These are phyloP conservation scores for Calonectria honghensis DNA, from an alignment of 2,329 filamentous ascomycete genomes.

Conservation along the genomic window DNA sequence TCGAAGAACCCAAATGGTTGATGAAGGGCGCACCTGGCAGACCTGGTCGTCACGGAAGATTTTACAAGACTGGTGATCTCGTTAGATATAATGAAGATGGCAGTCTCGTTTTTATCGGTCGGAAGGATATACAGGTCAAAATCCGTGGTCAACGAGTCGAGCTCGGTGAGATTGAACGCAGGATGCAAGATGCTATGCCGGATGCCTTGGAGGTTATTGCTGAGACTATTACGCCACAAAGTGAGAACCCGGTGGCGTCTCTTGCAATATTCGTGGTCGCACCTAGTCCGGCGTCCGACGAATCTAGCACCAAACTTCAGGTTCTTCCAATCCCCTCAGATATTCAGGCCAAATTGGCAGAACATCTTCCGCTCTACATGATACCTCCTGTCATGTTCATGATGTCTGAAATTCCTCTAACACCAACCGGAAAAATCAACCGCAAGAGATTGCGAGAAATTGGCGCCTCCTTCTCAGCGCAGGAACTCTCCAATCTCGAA, in stretches of 20 bases:
- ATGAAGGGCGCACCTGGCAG: background rate
- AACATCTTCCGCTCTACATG: constrained; percentile 47
- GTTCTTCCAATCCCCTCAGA: background rate
- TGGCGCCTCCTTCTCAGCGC: constrained; percentile 31
- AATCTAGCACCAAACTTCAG: background rate
- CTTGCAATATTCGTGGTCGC: constrained; percentile 7
- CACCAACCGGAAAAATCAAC: constrained; percentile 42
- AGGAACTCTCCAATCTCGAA: constrained; percentile 63
- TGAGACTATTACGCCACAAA: constrained; percentile 28
- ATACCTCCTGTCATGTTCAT: constrained; percentile 45
- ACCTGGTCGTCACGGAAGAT: constrained; percentile 36
- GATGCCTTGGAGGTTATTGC: constrained; percentile 23
- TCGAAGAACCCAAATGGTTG: constrained; percentile 22
- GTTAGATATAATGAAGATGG: constrained; percentile 64
- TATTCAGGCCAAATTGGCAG: constrained; percentile 11
- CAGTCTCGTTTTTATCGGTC: constrained; percentile 65
- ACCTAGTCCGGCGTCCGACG: background rate
- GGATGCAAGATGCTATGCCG: constrained; percentile 29
- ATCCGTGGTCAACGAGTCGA: constrained; percentile 74
- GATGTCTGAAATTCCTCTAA: constrained; percentile 39
- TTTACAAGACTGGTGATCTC: constrained; percentile 70
- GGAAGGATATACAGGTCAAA: constrained; percentile 76
- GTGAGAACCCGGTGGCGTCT: background rate
- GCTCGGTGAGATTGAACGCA: constrained; percentile 58
- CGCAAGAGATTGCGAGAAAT: constrained; percentile 38